phyloP scores from a whole-genome alignment of 257 asterid species.

The Buddleja alternifolia region DNA sequence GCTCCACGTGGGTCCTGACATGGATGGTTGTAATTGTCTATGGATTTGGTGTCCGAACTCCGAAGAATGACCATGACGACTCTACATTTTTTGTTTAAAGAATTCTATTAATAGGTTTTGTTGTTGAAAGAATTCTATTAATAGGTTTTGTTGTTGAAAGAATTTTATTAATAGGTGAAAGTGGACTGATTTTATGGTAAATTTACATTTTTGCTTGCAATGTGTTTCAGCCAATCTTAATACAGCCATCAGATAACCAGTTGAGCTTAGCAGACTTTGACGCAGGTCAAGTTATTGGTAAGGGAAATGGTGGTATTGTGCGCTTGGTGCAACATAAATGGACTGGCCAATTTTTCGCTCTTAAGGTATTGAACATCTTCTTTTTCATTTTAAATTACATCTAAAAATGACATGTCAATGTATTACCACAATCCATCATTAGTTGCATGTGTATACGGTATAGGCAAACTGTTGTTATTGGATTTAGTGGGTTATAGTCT shows the following conservation, averaged over 20 bases:
- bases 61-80: too few species aligned
- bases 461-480: background rate
- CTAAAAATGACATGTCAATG: background rate
- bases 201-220: slow-evolving; percentile 24
- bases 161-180: background rate
- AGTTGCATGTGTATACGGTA: background rate
- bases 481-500: background rate
- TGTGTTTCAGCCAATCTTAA: slow-evolving; percentile 71
- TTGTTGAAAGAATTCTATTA: too few species aligned
- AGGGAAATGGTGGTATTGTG: slow-evolving; percentile 94
- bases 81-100: background rate
- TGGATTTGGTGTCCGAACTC: too few species aligned
- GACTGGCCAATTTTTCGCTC: slow-evolving; percentile 95
- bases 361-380: slow-evolving; percentile 59
- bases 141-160: background rate
- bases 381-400: background rate
- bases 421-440: background rate
- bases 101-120: too few species aligned
- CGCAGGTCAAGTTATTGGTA: slow-evolving; percentile 89
- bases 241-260: slow-evolving; percentile 89
- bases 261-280: slow-evolving; percentile 95
- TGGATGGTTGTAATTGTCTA: too few species aligned
- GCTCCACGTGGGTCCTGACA: too few species aligned
- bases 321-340: slow-evolving; percentile 96
- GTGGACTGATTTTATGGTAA: background rate